Percentiles rank a stretch among this genome's conserved stretches.
These are phyloP conservation scores for Cyclotella cryptica DNA, from an alignment of 108 stramenopile genomes.

Conservation along the genomic window DNA sequence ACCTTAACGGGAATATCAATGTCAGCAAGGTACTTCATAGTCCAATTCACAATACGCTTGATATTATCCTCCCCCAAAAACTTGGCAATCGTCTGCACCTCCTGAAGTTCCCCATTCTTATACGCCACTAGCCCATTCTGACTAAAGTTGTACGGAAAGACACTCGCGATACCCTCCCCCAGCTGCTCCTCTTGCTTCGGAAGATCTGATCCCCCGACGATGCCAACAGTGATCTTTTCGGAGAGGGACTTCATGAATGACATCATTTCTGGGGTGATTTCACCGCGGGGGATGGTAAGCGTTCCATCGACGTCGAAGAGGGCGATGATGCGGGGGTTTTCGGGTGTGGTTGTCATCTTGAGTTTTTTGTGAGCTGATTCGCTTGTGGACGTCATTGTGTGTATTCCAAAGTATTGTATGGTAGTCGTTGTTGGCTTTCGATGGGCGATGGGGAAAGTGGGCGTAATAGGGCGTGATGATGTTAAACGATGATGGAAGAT, in stretches of 20 bases:
- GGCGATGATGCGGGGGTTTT: conserved; percentile 91
- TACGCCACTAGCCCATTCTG: conserved; percentile 99
- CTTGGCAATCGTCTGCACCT: conserved; percentile 89
- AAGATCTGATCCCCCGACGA: conserved; percentile 98
- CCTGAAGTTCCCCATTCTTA: conserved; percentile 86
- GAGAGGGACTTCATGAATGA: conserved; percentile 88
- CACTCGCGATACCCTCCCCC: conserved; percentile 82
- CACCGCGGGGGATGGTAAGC: conserved; percentile 95
- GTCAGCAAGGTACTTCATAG: conserved; percentile 88
- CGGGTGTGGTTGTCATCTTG: conserved; percentile 59
- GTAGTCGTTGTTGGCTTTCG: background rate
- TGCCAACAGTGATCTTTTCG: conserved; percentile 95
- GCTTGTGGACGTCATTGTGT: conserved; percentile 2
- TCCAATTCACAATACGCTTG: conserved; percentile 96
- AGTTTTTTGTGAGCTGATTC: conserved; percentile 31
- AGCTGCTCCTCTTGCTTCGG: conserved; percentile 99
- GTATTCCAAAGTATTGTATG: background rate
- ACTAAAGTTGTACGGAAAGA: conserved; percentile 98
- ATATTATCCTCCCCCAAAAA: conserved; percentile 98
- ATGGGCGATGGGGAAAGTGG: background rate
- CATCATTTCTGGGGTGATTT: conserved; percentile 91
- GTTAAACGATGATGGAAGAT: no score
- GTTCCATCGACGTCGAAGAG: conserved; percentile 99
- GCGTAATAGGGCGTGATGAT: no score
- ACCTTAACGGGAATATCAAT: conserved; percentile 97